Base-by-base conservation (phyloP, 1,284 basidiomycete species). In the Tremellales sp. region DNA sequence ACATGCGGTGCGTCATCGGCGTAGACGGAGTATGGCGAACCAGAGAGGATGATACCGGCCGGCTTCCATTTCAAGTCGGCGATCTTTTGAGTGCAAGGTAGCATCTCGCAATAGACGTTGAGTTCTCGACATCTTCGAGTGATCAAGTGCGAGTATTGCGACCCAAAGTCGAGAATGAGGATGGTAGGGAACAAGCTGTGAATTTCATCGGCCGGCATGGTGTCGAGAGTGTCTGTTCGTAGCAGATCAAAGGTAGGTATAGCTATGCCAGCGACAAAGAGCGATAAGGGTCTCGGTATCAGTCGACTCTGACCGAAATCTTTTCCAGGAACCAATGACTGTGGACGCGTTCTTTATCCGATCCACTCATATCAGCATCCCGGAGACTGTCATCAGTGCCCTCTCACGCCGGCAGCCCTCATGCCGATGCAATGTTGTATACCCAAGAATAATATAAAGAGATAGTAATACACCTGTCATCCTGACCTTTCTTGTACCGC, bases 111-210 rank as follows among this genome's bases (percentile, higher is more conserved):
- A 75, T 98, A 98, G 50, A 98, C 73, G 56, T 91, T 92, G 72
- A 94, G 82, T 76, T 99, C 96, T 72, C 96, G 87, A 80, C 94
- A 97, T 84, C 96, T 81, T 71, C 96, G 79, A 17, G 94, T 97
- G 76, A 98, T 98, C 60, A 99, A 80, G 79, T 98, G 96, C 62
- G 93, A 97, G 76, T 97, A 97, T 87, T 97, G 92, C 39, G 91
- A 97, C 56, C 94, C 94, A 75, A 98, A 98, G 74, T 98, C 94
- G 44, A 98, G 80, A 67, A 98, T 97, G 43, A 97, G 84, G 65
- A 98, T 85, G 43, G 93, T 93, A 70, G 97, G 92, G 72, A 97
- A 97, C 66, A 93, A 85, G 73, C 91, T 87, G 77, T 97, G 92
- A 59, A 96, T 96, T 56, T 77, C 77, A 45, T 74, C 62, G n/a